Evolutionary conservation across 2,329 filamentous ascomycete species (phyloP).

Genomic region (Penicillium italicum): DNA sequence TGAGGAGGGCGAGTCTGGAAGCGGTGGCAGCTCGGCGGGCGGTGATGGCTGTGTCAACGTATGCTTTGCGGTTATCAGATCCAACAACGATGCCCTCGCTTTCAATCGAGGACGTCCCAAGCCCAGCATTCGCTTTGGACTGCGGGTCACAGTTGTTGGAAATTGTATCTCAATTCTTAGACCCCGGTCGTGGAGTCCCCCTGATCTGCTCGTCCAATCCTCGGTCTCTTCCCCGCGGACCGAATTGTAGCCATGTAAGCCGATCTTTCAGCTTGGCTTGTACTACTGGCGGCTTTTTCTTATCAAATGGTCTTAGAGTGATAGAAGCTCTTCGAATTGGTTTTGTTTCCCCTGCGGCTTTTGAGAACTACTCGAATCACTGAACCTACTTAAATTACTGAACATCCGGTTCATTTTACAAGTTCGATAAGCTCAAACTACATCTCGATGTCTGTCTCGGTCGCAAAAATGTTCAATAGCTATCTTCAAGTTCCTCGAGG

Average conservation of each 20-base stretch:
- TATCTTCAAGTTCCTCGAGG: conserved; percentile 1
- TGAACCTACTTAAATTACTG: not conserved
- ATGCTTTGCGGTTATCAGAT: conserved; percentile 48
- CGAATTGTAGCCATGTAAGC: conserved; percentile 16
- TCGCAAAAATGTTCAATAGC: not conserved
- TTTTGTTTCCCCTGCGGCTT: not conserved
- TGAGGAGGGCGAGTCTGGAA: conserved; percentile 43
- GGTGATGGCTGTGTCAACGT: conserved; percentile 33
- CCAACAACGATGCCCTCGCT: conserved; percentile 59
- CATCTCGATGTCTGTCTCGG: not conserved
- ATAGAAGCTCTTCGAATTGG: not conserved
- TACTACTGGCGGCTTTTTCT: not conserved
- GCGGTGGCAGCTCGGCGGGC: conserved; percentile 43
- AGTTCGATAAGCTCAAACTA: not conserved
- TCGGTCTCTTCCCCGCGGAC: conserved; percentile 8
- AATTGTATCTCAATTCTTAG: not conserved
- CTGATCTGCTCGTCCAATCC: conserved; percentile 22
- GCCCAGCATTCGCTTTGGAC: conserved; percentile 51
- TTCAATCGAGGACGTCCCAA: conserved; percentile 55
- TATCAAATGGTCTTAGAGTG: not conserved
- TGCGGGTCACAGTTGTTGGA: not conserved
- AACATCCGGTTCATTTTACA: not conserved
- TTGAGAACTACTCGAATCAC: not conserved
- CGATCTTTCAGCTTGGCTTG: conserved; percentile 4
- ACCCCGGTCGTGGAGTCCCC: conserved; percentile 19